Conservation (phyloP, 495 filamentous ascomycete genomes). For the Xylaria curta region DNA sequence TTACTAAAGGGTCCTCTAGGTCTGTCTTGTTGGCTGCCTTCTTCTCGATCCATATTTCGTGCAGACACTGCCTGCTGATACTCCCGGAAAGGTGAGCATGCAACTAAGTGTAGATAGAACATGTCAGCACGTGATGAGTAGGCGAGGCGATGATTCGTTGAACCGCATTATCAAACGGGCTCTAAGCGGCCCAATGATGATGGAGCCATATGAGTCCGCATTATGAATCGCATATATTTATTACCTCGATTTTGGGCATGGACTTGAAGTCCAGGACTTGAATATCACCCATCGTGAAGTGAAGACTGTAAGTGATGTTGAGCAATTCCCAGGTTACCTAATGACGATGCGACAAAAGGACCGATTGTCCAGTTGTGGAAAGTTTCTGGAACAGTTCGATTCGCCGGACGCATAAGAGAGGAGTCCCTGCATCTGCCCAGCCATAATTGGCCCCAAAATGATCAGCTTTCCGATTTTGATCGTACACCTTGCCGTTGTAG, state of each 20-base stretch:
- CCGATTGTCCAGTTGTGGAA: slow-evolving; percentile 14
- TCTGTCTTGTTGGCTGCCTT: slow-evolving; percentile 54
- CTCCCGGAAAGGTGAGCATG: slow-evolving; percentile 86
- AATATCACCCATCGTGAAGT: slow-evolving; percentile 32
- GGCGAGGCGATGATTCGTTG: not conserved
- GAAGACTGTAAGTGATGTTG: not conserved
- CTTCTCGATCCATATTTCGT: slow-evolving; percentile 74
- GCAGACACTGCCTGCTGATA: slow-evolving; percentile 75
- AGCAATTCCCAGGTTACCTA: not conserved
- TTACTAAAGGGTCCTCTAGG: slow-evolving; percentile 68
- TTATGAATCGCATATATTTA: not conserved
- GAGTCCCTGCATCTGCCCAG: not conserved
- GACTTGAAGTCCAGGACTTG: slow-evolving; percentile 49
- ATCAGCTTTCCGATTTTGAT: slow-evolving; percentile 11
- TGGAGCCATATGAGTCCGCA: not conserved
- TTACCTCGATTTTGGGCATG: slow-evolving; percentile 58
- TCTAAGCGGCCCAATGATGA: not conserved
- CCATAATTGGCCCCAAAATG: not conserved
- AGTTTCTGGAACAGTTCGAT: slow-evolving; percentile 21
- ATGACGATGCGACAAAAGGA: slow-evolving; percentile 10
- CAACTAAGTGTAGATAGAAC: slow-evolving; percentile 54
- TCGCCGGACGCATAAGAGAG: not conserved
- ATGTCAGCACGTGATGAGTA: slow-evolving; percentile 27
- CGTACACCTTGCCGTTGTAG: not conserved
- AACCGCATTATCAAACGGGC: not conserved